These are phyloP conservation scores for Yamadazyma phyllophila DNA, from an alignment of 805 yeast species.

Conservation along the genomic window DNA sequence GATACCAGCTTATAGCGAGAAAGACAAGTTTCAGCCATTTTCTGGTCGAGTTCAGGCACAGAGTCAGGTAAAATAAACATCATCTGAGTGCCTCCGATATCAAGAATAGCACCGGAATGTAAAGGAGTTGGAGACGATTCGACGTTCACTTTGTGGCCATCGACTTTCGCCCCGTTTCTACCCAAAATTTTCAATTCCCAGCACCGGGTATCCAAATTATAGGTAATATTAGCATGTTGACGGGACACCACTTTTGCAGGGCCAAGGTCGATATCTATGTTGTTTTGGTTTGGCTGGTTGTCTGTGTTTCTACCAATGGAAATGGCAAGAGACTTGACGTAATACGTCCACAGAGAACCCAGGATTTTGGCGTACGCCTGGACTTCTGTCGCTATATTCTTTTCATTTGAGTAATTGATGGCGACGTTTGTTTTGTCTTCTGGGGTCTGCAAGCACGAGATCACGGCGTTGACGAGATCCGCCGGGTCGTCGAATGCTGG, in stretches of 20 bases:
- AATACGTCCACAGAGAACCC: constrained; percentile 91
- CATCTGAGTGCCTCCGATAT: constrained; percentile 97
- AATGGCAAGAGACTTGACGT: constrained; percentile 74
- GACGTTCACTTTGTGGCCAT: constrained; percentile 56
- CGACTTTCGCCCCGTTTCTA: constrained; percentile 90
- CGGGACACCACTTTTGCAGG: constrained; percentile 97
- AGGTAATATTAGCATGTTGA: constrained; percentile 80
- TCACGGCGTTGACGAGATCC: constrained; percentile 72
- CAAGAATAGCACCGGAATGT: constrained; percentile 85
- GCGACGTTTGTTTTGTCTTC: constrained; percentile 75
- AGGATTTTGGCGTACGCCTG: constrained; percentile 97
- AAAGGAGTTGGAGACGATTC: constrained; percentile 57
- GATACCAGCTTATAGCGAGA: constrained; percentile 25
- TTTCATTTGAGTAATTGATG: constrained; percentile 67
- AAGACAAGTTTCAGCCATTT: constrained; percentile 40
- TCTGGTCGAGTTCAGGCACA: constrained; percentile 61
- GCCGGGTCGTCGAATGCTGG: constrained; percentile 54
- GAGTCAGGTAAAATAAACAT: constrained; percentile 96
- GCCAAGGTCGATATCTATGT: constrained; percentile 83
- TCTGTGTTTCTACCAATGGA: constrained; percentile 85
- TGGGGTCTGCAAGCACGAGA: constrained; percentile 67
- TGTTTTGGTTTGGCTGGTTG: constrained; percentile 7
- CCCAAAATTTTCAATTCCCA: constrained; percentile 89
- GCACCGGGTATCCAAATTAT: constrained; percentile 66
- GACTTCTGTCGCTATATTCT: constrained; percentile 70